Evolutionary conservation across 805 yeast genomes (phyloP), one percentile per base, ranked within the genome.

Genomic region (Saturnispora silvae): DNA sequence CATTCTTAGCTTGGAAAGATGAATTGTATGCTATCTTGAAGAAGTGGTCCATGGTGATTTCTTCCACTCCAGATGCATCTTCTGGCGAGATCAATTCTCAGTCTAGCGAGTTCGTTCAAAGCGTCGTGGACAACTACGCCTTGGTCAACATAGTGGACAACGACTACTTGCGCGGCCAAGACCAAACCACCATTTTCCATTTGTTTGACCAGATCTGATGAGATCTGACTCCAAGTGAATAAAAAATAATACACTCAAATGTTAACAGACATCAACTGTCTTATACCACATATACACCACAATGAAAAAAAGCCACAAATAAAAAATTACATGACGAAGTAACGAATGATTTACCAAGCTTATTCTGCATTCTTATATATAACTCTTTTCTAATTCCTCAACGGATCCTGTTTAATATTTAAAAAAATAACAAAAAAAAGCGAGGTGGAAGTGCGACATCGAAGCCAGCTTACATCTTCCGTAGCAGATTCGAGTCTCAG

Each of bases 1-100:
- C 96, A 3, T 89, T 89, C 60, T 64, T 87, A 49, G 97, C 97
- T 11, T 89, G 97, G 97, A 87, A 85, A 57, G 96, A 89, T 56
- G 97, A 89, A 59, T 89, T 89, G 28, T 89, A 70, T 67, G 68
- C 85, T 45, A 77, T 89, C 43, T 68, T 86, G 37, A 65, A 70
- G 35, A 95, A 84, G 55, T 89, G 97, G 97, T 32, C 43, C 9
- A 41, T 37, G 19, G 45, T 44, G 17, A 17, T 37, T 17, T 19
- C 28, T 27, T 15, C 40, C 3, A 36, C 39, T 14, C 24, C 40
- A 9, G 31, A 37, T 10, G 44, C 53, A 5, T 42, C 51, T 14
- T 40, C 66, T 64, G 47, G 60, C 64, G 31, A 69, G 11, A 51
- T 38, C 27, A 27, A 26, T 16, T 10, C 24, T 5, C 28, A 39